Evolutionary conservation across 1,284 basidiomycete species (phyloP), one percentile per base, ranked within the genome.

Genomic region (Heterobasidion occidentale): DNA sequence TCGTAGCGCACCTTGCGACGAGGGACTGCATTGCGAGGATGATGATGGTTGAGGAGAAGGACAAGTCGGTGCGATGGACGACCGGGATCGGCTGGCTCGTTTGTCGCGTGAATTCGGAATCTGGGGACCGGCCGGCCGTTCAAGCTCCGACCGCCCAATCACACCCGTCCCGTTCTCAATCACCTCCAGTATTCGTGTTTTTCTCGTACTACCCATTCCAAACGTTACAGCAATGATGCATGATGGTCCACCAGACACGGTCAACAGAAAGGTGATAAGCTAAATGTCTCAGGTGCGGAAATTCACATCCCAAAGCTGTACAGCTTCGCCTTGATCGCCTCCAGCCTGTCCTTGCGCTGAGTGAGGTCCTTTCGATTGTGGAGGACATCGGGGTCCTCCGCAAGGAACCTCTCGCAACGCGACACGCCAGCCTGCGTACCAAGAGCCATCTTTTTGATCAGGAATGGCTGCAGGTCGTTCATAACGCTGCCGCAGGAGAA

Each of bases 361-460:
- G 62, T 17, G 8, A 75, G 65, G 58, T 76, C 74, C 20, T 70
- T 67, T 11, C 77, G 69, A 20, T 63, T 60, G 1, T 63, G 64
- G 27, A 74, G 70, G 7, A 76, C 61, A 19, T 59, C 57, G 20
- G 71, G 71, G 58, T 77, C 74, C 58, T 80, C 78, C 3, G 71
- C 70, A 14, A 80, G 64, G 59, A 74, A 77, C 47, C 63, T 58
- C 5, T 62, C 64, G 60, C 75, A 77, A 9, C 69, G 65, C 17
- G 68, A 66, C 19, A 63, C 69, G 6, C 72, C 71, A 51, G 70
- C 68, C 15, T 62, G 52, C 11, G 67, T 63, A 9, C 73, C 75
- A 7, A 81, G 66, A 0, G 67, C 70, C 8, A 80, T 68, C 51
- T 73, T 69, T 45, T 66, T 61, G 34, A 77, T 69, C 46, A 81